A percentile compares a stretch with the other conserved stretches of the same genome.
These are phyloP conservation scores for Lagenidium sp. DNA, from an alignment of 352 stramenopile species.

Conservation along the genomic window DNA sequence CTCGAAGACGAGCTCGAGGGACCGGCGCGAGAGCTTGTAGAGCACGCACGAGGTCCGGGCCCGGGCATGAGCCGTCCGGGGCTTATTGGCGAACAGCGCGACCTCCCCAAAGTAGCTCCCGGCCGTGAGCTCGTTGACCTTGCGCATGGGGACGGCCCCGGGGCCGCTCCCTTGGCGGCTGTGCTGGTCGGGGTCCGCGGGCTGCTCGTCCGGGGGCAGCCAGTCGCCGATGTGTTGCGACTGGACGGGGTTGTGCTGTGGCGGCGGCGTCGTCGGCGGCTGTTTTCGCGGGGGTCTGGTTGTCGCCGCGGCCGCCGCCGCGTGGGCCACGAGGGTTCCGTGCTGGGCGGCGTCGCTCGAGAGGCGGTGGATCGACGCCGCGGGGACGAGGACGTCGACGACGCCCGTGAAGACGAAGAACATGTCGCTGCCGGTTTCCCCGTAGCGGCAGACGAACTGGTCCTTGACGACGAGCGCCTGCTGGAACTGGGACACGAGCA, in stretches of 20 bases:
- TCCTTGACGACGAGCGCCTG: too few species aligned
- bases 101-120: constrained; percentile 53
- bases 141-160: constrained; percentile 23
- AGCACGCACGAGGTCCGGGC: constrained; percentile 50
- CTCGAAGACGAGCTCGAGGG: constrained; percentile 52
- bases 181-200: neutral
- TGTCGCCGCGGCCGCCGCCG: constrained; percentile 5
- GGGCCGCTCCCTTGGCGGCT: neutral
- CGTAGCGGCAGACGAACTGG: too few species aligned
- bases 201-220: neutral
- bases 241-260: constrained; percentile 18
- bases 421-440: too few species aligned
- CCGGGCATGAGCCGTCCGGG: constrained; percentile 30
- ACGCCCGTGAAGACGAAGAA: too few species aligned
- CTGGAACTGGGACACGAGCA: too few species aligned
- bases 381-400: too few species aligned
- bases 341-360: constrained; percentile 20
- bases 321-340: constrained; percentile 1
- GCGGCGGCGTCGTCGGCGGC: neutral
- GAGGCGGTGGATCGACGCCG: constrained; percentile 16
- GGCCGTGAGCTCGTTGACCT: constrained; percentile 42
- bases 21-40: constrained; percentile 33
- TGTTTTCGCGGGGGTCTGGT: too few species aligned
- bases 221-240: constrained; percentile 5
- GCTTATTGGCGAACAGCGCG: constrained; percentile 36